Evolutionary conservation across 148 eudicot species (phyloP).

Genomic region (Linanthus parryae): DNA sequence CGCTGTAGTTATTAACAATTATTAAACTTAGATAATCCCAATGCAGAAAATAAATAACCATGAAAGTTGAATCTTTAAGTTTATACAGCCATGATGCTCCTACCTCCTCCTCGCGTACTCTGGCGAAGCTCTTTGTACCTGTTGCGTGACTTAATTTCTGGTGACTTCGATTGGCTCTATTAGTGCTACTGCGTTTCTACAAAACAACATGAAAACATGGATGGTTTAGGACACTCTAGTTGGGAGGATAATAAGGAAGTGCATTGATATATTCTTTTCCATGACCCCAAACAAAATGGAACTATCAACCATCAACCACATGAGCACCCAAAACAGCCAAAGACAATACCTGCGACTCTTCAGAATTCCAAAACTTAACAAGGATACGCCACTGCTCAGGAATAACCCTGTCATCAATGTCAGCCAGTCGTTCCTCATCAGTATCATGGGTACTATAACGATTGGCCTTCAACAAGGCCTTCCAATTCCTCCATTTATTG

Average conservation of each 20-base stretch:
- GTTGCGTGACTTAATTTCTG: conserved; percentile 23
- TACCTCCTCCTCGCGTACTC: conserved; percentile 28
- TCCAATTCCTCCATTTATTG: conserved; percentile 30
- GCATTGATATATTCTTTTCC: no score
- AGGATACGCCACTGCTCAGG: conserved; percentile 38
- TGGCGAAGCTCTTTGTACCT: conserved; percentile 40
- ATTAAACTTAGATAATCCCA: neutral
- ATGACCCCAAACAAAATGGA: no score
- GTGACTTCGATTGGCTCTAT: conserved; percentile 22
- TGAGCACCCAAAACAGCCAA: conserved; percentile 1
- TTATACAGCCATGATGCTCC: neutral
- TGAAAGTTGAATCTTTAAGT: neutral
- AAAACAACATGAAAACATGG: no score
- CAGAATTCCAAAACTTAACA: conserved; percentile 28
- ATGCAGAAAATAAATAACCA: neutral
- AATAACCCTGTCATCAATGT: conserved; percentile 39
- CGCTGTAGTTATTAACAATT: conserved; percentile 17
- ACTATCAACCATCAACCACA: no score
- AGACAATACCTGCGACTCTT: conserved; percentile 25
- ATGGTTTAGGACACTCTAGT: no score
- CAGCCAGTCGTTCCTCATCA: conserved; percentile 35
- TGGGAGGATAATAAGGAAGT: no score
- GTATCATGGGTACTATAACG: conserved; percentile 27
- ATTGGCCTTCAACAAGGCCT: conserved; percentile 17
- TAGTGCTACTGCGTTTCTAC: conserved; percentile 19